These are phyloP conservation scores for Neurospora sublineolata DNA, from an alignment of 495 filamentous ascomycete genomes.

Conservation along the genomic window DNA sequence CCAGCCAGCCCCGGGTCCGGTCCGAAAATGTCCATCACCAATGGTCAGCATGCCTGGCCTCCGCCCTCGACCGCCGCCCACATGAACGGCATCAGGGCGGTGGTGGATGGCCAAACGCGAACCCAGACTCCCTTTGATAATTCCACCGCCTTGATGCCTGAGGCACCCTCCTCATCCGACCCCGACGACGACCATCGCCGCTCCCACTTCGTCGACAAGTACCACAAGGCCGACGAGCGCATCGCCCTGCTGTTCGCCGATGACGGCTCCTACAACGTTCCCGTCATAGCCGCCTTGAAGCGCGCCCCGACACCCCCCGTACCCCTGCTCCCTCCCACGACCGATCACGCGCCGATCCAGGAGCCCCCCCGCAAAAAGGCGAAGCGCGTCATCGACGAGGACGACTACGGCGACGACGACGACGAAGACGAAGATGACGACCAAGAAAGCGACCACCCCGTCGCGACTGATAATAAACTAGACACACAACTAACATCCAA, in stretches of 20 bases:
- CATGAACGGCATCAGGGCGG: conserved; percentile 22
- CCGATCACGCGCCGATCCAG: conserved; percentile 35
- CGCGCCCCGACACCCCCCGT: conserved; percentile 21
- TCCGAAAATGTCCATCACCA: conserved; percentile 39
- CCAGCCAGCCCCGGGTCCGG: conserved; percentile 17
- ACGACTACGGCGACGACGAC: conserved; percentile 77
- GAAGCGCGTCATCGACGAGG: conserved; percentile 55
- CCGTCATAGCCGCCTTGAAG: conserved; percentile 28
- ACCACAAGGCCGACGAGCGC: conserved; percentile 27
- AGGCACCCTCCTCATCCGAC: conserved; percentile 32
- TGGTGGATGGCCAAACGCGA: too few relatives aligned
- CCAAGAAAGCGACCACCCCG: conserved; percentile 44
- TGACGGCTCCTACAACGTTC: conserved; percentile 49
- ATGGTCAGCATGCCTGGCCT: conserved; percentile 38
- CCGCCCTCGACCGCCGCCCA: conserved; percentile 22
- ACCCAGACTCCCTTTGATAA: conserved; percentile 29
- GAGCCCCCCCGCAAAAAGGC: conserved; percentile 39
- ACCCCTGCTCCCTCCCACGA: conserved; percentile 29
- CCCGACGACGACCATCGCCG: conserved; percentile 33
- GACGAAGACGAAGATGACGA: conserved; percentile 59
- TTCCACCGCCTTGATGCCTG: conserved; percentile 35
- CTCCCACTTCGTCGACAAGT: conserved; percentile 32
- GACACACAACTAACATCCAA: conserved; percentile 41
- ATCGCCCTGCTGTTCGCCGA: conserved; percentile 65
- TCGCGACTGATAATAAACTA: conserved; percentile 25